These are phyloP conservation scores for Emericellopsis atlantica DNA, from an alignment of 2,329 filamentous ascomycete genomes.

Conservation along the genomic window DNA sequence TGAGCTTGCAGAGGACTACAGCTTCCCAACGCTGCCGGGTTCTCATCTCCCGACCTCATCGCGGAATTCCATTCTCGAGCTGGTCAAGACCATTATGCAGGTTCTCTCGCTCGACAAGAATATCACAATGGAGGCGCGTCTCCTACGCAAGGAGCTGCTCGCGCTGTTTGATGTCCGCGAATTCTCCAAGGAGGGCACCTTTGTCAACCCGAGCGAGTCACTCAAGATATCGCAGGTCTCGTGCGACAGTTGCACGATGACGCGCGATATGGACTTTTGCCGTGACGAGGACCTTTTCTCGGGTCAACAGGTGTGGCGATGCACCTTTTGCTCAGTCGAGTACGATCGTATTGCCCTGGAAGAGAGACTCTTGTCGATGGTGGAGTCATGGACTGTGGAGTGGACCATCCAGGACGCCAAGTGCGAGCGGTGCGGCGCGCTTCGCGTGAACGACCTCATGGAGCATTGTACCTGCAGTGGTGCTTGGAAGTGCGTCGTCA, in stretches of 20 bases:
- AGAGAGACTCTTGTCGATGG: constrained; percentile 64
- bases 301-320: constrained; percentile 48
- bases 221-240: constrained; percentile 65
- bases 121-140: constrained; percentile 74
- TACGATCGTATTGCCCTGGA: constrained; percentile 74
- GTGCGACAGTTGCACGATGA: constrained; percentile 83
- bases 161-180: constrained; percentile 88
- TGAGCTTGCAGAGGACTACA: constrained; percentile 76
- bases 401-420: constrained; percentile 89
- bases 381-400: constrained; percentile 61
- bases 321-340: constrained; percentile 60
- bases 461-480: constrained; percentile 93
- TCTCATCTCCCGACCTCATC: constrained; percentile 32
- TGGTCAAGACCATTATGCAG: constrained; percentile 89
- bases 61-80: constrained; percentile 67
- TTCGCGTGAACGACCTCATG: constrained; percentile 86
- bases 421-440: constrained; percentile 57
- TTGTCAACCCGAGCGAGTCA: constrained; percentile 70
- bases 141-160: constrained; percentile 81
- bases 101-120: constrained; percentile 84
- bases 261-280: constrained; percentile 83
- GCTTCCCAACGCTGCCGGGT: constrained; percentile 69
- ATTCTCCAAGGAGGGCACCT: constrained; percentile 79
- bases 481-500: constrained; percentile 63
- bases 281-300: constrained; percentile 68